Evolutionary conservation across 1,139 yeast genomes (phyloP), one percentile per base, ranked within the genome.

Genomic region (Petasospora fabianii): DNA sequence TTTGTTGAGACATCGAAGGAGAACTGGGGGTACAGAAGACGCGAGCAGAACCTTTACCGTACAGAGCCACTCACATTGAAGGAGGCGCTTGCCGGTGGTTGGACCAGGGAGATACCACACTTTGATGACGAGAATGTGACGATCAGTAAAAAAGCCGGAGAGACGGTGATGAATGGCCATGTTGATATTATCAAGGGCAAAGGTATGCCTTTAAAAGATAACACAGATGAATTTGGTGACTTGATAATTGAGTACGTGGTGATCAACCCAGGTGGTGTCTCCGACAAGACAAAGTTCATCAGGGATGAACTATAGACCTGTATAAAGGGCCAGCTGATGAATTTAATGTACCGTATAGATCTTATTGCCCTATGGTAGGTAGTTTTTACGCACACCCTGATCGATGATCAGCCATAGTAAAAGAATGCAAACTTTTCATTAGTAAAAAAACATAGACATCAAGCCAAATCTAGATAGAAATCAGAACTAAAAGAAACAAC

Each of bases 21-120:
- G 20, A 82, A 83, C 57, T 64, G 87, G 75, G 98, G 98, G 3
- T 92, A 83, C 66, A 74, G 96, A 59, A 75, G 98, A 52, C 73
- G 87, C 43, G 84, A 84, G 20, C 60, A 71, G 48, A 69, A 84
- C 55, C 65, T 92, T 48, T 90, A 83, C 66, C 69, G 98, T 47
- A 84, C 88, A 1, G 97, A 92, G 59, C 80, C 77, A 2, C 59
- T 92, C 34, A 75, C 84, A 2, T 68, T 81, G 38, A 69, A 72
- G 42, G 97, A 92, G 59, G 85, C 97, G 0, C 40, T 77, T 7
- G 36, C 58, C 6, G 98, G 98, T 14, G 87, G 80, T 12, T 92
- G 98, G 97, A 56, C 61, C 30, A 69, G 96, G 40, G 59, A 60
- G 9, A 68, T 92, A 24, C 73, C 73, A 30, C 82, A 80, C 49